Evolutionary conservation across 495 filamentous ascomycete genomes (phyloP).

Genomic region (Geopyxis carbonaria): DNA sequence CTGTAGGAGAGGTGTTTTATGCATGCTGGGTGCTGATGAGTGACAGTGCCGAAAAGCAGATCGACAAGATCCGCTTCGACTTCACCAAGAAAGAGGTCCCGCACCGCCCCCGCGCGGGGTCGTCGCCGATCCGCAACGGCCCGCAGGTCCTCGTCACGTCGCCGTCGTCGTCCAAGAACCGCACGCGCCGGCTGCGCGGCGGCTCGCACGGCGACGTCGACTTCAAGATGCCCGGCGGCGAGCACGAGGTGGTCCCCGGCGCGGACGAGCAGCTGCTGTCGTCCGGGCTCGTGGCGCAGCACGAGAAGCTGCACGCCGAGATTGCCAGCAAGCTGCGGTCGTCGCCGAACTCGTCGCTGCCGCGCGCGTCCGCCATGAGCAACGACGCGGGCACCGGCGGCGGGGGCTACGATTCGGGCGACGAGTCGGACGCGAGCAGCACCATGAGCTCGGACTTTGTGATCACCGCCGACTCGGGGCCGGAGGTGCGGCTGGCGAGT

Average conservation of each 20-base stretch:
- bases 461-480: slow-evolving; percentile 42
- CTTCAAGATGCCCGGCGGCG: slow-evolving; percentile 14
- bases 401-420: slow-evolving; percentile 46
- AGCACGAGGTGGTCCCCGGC: slow-evolving; percentile 13
- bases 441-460: slow-evolving; percentile 53
- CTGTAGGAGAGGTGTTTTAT: slow-evolving; percentile 25
- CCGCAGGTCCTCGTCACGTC: slow-evolving; percentile 41
- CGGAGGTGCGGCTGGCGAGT: slow-evolving; percentile 23
- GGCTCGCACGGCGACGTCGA: slow-evolving; percentile 24
- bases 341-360: slow-evolving; percentile 21
- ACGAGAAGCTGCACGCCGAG: slow-evolving; percentile 19
- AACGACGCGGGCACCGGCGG: no score
- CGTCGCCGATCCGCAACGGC: slow-evolving; percentile 56
- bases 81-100: slow-evolving; percentile 73
- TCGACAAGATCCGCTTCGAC: slow-evolving; percentile 57
- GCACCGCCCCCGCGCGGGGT: slow-evolving; percentile 66
- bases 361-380: slow-evolving; percentile 21
- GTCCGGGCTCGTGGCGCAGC: slow-evolving; percentile 16
- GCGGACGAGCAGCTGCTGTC: slow-evolving; percentile 23
- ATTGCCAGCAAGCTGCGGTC: slow-evolving; percentile 19
- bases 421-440: slow-evolving; percentile 43
- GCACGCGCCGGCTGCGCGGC: slow-evolving; percentile 20
- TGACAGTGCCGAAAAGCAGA: slow-evolving; percentile 29
- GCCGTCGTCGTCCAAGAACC: slow-evolving; percentile 29
- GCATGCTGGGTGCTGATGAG: slow-evolving; percentile 14